A percentile compares a stretch with the other conserved stretches of the same genome.
Conservation (phyloP, 225 moss, liverwort and hornwort genomes). For the Anthoceros angustus region DNA sequence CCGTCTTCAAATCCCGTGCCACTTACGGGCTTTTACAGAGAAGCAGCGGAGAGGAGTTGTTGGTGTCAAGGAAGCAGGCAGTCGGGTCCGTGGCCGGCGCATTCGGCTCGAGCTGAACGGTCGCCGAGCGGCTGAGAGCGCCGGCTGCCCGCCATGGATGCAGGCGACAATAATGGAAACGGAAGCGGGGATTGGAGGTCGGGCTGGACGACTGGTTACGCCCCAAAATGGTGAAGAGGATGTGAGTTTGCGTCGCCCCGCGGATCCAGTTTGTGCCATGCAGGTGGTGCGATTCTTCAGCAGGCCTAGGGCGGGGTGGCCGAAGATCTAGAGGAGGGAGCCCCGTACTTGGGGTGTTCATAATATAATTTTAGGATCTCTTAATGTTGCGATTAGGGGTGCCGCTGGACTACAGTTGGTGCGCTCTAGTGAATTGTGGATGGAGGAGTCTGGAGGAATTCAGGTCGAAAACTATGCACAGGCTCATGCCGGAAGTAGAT, state of each 20-base stretch:
- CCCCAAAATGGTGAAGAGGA: slow-evolving; percentile 45
- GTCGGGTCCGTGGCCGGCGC: no score
- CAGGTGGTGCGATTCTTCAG: not conserved
- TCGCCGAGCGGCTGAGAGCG: no score
- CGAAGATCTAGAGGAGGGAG: not conserved
- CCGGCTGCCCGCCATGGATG: slow-evolving; percentile 4
- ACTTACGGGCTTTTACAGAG: no score
- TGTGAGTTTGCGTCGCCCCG: slow-evolving; percentile 23
- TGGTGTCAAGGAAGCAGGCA: no score
- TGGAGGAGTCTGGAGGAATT: not conserved
- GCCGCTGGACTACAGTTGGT: not conserved
- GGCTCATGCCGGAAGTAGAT: slow-evolving; percentile 60
- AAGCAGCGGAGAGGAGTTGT: no score
- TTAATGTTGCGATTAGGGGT: no score
- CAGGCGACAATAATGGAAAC: slow-evolving; percentile 26
- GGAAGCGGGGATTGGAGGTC: slow-evolving; percentile 47
- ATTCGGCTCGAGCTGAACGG: no score
- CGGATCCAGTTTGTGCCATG: not conserved
- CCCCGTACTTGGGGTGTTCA: not conserved
- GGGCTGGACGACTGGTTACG: slow-evolving; percentile 42
- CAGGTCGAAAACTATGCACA: slow-evolving; percentile 69
- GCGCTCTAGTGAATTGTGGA: not conserved
- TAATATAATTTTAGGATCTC: no score
- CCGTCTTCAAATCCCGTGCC: no score
- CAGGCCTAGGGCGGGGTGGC: no score